A percentile compares a stretch with the other conserved stretches of the same genome.
phyloP scores from a whole-genome alignment of 768 basidiomycete genomes.

The Phanerodontia chrysosporium region DNA sequence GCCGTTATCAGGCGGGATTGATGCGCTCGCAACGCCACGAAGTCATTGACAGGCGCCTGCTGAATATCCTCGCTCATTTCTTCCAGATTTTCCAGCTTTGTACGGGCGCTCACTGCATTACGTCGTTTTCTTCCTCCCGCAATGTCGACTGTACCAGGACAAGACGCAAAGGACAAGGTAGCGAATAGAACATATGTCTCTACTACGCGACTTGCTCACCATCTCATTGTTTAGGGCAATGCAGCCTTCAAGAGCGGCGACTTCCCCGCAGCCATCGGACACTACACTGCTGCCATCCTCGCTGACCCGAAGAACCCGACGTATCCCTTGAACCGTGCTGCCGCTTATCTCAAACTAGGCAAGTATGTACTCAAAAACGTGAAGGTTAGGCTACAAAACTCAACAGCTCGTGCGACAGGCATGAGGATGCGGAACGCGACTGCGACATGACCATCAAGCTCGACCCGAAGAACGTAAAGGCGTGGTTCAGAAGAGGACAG shows the following conservation, averaged over 20 bases:
- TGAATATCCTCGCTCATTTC: no score
- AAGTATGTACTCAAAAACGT: conserved; percentile 61
- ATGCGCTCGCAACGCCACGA: not conserved
- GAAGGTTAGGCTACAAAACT: not conserved
- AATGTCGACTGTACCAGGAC: conserved; percentile 2
- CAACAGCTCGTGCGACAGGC: conserved; percentile 34
- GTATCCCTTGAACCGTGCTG: conserved; percentile 82
- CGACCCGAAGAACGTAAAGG: conserved; percentile 66
- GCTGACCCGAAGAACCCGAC: conserved; percentile 70
- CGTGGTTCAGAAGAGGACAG: conserved; percentile 72
- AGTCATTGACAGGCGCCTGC: not conserved
- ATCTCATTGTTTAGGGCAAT: conserved; percentile 76
- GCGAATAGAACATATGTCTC: no score
- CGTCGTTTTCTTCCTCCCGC: not conserved
- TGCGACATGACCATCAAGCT: conserved; percentile 62
- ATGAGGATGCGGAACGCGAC: conserved; percentile 78
- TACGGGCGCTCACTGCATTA: not conserved
- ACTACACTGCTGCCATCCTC: conserved; percentile 79
- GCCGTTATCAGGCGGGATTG: not conserved
- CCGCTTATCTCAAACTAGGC: conserved; percentile 90
- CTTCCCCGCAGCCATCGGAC: conserved; percentile 75
- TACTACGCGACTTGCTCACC: no score
- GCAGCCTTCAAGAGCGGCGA: conserved; percentile 78
- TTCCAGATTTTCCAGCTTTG: not conserved
- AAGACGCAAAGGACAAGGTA: conserved; percentile 12